These are phyloP conservation scores for Nemania serpens DNA, from an alignment of 2,329 filamentous ascomycete species.

Conservation along the genomic window DNA sequence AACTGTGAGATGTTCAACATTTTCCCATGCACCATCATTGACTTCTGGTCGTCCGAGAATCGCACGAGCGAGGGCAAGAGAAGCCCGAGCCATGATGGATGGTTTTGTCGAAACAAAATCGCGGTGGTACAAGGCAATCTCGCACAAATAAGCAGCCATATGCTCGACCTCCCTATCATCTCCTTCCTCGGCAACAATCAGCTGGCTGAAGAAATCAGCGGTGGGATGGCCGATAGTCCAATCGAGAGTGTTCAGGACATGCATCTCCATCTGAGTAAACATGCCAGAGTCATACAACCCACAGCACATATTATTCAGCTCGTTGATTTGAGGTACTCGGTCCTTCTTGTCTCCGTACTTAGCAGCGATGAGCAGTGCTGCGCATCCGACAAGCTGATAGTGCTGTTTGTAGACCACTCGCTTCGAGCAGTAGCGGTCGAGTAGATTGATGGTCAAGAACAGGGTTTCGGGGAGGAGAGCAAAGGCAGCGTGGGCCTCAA, in stretches of 20 bases:
- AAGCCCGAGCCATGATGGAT: slow-evolving; percentile 86
- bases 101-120: slow-evolving; percentile 94
- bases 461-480: slow-evolving; percentile 91
- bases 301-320: slow-evolving; percentile 99
- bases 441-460: slow-evolving; percentile 93
- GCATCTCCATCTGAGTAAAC: slow-evolving; percentile 99
- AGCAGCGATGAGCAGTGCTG: slow-evolving; percentile 91
- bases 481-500: slow-evolving; percentile 96
- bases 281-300: slow-evolving; percentile 98
- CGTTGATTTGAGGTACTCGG: slow-evolving; percentile 93
- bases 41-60: slow-evolving; percentile 82
- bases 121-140: slow-evolving; percentile 94
- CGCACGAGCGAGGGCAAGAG: slow-evolving; percentile 82
- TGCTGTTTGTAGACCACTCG: slow-evolving; percentile 98
- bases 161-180: slow-evolving; percentile 88
- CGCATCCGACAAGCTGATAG: slow-evolving; percentile 96
- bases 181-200: slow-evolving; percentile 79
- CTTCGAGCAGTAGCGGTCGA: slow-evolving; percentile 97
- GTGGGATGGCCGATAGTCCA: slow-evolving; percentile 97
- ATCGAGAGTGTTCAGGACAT: slow-evolving; percentile 94
- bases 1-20: slow-evolving; percentile 70
- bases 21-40: slow-evolving; percentile 76
- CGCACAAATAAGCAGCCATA: slow-evolving; percentile 91
- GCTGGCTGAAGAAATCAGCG: slow-evolving; percentile 88
- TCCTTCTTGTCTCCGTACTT: slow-evolving; percentile 99